Conservation (phyloP, 2,329 filamentous ascomycete genomes). For the Cytospora piceicola region DNA sequence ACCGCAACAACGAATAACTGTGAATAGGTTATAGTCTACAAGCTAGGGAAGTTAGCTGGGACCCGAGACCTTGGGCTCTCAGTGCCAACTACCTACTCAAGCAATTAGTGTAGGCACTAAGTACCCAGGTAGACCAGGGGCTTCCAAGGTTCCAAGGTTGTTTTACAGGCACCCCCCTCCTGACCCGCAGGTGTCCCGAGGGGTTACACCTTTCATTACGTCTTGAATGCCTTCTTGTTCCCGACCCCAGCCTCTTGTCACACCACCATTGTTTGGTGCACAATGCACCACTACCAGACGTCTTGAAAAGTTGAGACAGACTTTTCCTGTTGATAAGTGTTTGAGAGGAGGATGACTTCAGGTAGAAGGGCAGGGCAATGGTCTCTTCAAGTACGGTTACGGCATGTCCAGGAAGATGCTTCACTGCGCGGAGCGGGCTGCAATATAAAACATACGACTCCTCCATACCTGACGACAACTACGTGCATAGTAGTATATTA, state of each 20-base stretch:
- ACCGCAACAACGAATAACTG: not conserved
- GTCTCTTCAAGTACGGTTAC: slow-evolving; percentile 7
- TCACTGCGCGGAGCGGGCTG: too few species aligned
- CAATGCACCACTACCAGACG: slow-evolving; percentile 21
- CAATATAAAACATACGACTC: not conserved
- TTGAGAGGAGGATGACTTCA: slow-evolving; percentile 22
- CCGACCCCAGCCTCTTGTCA: slow-evolving; percentile 9
- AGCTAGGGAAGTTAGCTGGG: too few species aligned
- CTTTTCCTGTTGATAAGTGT: slow-evolving; percentile 21
- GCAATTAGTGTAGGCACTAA: too few species aligned
- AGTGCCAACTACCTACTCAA: too few species aligned
- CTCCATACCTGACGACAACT: too few species aligned
- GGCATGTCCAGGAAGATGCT: not conserved
- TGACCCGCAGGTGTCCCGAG: too few species aligned
- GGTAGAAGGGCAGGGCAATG: slow-evolving; percentile 25
- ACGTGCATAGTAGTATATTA: too few species aligned
- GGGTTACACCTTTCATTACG: too few species aligned
- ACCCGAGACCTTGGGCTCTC: not conserved
- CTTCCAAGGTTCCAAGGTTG: too few species aligned
- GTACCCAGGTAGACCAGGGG: too few species aligned
- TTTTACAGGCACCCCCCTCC: too few species aligned
- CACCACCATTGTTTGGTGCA: slow-evolving; percentile 20
- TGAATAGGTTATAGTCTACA: too few species aligned
- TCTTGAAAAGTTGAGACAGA: slow-evolving; percentile 24
- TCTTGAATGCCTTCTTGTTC: not conserved